Evolutionary conservation across 768 basidiomycete genomes (phyloP).

Genomic region (Pleurotus eryngii): DNA sequence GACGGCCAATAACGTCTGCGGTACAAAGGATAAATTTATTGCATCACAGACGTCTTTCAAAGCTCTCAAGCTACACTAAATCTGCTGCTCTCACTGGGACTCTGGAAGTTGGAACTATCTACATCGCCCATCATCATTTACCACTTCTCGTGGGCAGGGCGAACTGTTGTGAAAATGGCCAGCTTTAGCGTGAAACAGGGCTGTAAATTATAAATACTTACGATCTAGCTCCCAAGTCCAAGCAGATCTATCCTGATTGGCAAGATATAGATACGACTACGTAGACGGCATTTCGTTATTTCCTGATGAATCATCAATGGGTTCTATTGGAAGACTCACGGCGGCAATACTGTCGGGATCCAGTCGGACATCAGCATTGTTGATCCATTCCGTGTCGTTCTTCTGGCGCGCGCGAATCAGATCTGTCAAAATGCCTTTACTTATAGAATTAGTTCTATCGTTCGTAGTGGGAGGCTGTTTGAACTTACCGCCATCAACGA

Average conservation of each 20-base stretch:
- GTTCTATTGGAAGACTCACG: constrained; percentile 32
- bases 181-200: not conserved
- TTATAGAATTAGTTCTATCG: not conserved
- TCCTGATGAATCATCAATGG: not conserved
- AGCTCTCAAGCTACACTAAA: no score
- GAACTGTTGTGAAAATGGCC: constrained; percentile 24
- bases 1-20: no score
- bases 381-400: constrained; percentile 34
- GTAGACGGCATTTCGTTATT: not conserved
- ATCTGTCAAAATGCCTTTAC: constrained; percentile 33
- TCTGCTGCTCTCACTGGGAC: no score
- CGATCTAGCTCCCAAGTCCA: constrained; percentile 82
- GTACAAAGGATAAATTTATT: no score
- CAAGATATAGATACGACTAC: constrained; percentile 65
- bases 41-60: no score
- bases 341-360: constrained; percentile 67
- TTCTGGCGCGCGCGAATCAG: constrained; percentile 18
- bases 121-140: constrained; percentile 13
- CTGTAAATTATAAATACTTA: constrained; percentile 31
- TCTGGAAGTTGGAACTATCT: not conserved
- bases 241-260: constrained; percentile 64
- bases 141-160: constrained; percentile 46
- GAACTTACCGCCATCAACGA: constrained; percentile 61
- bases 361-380: constrained; percentile 46
- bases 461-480: no score